Base-by-base conservation (phyloP, 495 filamentous ascomycete species). In the Aspergillus affinis region DNA sequence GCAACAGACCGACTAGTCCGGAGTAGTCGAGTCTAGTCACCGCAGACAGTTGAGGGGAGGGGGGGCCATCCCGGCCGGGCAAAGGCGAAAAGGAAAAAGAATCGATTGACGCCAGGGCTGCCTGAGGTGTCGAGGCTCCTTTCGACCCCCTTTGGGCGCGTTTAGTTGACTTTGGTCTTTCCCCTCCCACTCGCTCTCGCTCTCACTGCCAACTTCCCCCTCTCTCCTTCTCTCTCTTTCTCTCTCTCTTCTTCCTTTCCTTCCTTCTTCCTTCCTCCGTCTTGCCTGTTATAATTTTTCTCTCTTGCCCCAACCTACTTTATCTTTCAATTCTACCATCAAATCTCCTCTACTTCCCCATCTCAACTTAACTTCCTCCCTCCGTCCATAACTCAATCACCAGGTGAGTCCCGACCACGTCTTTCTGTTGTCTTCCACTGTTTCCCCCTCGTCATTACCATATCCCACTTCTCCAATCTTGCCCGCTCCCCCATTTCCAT, bases 221-320 rank as follows among this genome's bases (percentile, higher is more conserved):
- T 60, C 26, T 58, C 51, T 46, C 27, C 58, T 58, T 56, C 45
- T 57, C 55, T 52, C 54, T 29, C 44, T 30, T 46, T 45, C 19
- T 29, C 30, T 55, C 53, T 62, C 65, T 55, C 64, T 66, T 68
- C 60, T 59, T 44, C 59, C 58, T 65, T 54, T 54, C 56, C 62
- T 47, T 54, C 30, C 55, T 48, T 29, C 20, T 58, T 54, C 58
- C 30, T 50, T 54, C 54, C 57, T 41, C 50, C 27, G 36, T 44
- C 54, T 57, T 57, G 13, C 29, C 26, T 15, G 41, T 30, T 46
- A 12, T 49, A 48, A 48, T 36, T 53, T 53, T 32, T 41, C 30
- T 18, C 23, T 30, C 29, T 36, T 53, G 27, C 51, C 29, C 29
- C 29, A 29, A 19, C 29, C 29, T 36, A 36, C 51, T 53, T 53